phyloP scores from a whole-genome alignment of 148 eudicot genomes.

The Vaccinium corymbosum region DNA sequence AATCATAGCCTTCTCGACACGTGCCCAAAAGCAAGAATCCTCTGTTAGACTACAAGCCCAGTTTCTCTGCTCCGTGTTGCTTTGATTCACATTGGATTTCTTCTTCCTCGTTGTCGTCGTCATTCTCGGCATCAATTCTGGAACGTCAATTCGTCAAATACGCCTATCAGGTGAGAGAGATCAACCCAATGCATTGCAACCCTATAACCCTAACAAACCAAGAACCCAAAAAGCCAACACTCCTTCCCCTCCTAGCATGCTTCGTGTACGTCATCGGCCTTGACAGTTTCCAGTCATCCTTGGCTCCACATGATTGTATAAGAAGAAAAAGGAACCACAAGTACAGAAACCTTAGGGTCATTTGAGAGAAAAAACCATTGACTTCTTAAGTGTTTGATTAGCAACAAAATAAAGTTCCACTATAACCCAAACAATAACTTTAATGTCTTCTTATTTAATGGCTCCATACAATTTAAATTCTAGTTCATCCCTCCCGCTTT shows the following conservation, averaged over 20 bases:
- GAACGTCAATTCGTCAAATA: no score
- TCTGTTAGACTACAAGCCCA: conserved; percentile 25
- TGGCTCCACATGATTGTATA: conserved; percentile 81
- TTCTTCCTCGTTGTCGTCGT: conserved; percentile 1
- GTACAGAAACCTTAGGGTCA: not conserved
- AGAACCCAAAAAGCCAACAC: no score
- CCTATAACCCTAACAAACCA: no score
- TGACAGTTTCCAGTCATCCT: conserved; percentile 99
- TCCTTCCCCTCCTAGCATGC: no score
- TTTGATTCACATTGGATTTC: not conserved
- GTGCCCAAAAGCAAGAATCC: conserved; percentile 43
- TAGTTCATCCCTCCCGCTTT: not conserved
- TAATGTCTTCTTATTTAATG: not conserved
- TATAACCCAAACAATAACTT: not conserved
- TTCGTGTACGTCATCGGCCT: conserved; percentile 32
- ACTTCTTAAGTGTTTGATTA: not conserved
- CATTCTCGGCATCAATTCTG: no score
- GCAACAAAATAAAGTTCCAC: not conserved
- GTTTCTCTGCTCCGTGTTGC: not conserved
- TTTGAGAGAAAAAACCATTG: not conserved
- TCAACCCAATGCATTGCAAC: no score
- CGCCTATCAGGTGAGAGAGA: no score
- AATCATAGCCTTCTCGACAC: conserved; percentile 32
- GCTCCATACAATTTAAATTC: not conserved
- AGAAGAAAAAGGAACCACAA: not conserved